These are phyloP conservation scores for Rhizophagus sp. DNA, from an alignment of 192 early-diverging fungal genomes.

Conservation along the genomic window DNA sequence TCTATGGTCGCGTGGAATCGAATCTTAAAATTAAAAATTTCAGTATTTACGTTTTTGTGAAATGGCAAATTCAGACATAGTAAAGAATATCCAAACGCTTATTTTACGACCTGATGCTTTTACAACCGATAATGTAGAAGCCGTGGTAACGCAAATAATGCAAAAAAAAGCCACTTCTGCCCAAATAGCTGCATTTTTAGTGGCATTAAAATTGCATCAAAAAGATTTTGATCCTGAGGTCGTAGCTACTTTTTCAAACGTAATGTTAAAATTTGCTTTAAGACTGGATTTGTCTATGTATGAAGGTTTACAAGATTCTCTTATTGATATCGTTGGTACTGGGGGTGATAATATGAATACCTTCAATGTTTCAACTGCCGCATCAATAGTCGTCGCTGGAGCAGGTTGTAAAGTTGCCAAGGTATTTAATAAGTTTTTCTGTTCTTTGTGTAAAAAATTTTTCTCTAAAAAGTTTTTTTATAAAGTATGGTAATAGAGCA, in stretches of 20 bases:
- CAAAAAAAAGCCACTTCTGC: slow-evolving; percentile 71
- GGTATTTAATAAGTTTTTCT: slow-evolving; percentile 46
- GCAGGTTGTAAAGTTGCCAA: slow-evolving; percentile 90
- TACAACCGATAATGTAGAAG: slow-evolving; percentile 56
- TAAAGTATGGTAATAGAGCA: slow-evolving; percentile 88
- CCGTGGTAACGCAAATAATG: slow-evolving; percentile 77
- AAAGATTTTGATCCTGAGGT: slow-evolving; percentile 74
- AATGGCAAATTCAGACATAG: background rate
- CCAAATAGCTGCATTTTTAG: slow-evolving; percentile 88
- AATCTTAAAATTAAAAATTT: too few relatives aligned
- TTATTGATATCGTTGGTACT: slow-evolving; percentile 95
- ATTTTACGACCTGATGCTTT: slow-evolving; percentile 62
- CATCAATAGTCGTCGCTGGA: slow-evolving; percentile 89
- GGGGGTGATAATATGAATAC: slow-evolving; percentile 99
- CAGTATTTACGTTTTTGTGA: background rate
- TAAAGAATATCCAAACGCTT: slow-evolving; percentile 67
- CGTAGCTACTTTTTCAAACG: slow-evolving; percentile 77
- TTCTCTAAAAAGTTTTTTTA: slow-evolving; percentile 15
- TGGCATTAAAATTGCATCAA: slow-evolving; percentile 68
- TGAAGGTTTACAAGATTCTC: slow-evolving; percentile 42
- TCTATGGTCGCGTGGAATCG: too few relatives aligned
- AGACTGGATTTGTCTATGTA: slow-evolving; percentile 54
- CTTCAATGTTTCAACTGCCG: slow-evolving; percentile 94
- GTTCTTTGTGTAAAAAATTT: background rate
- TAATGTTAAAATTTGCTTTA: slow-evolving; percentile 71